Conservation (phyloP, 805 yeast genomes). For the Dipodascus geniculatus region DNA sequence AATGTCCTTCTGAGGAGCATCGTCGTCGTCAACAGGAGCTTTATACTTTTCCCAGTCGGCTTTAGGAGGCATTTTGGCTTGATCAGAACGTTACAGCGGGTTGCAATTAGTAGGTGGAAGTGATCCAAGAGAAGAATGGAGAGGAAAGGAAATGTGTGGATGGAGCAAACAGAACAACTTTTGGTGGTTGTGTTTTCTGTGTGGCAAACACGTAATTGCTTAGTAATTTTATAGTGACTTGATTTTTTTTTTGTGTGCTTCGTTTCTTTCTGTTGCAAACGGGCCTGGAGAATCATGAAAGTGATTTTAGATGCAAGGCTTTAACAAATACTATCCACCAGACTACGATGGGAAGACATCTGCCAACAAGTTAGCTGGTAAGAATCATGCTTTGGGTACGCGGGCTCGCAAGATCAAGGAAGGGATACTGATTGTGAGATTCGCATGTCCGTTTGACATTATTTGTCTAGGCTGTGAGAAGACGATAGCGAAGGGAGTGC, state of each 20-base stretch:
- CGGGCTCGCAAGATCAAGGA: conserved; percentile 17
- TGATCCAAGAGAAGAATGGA: not conserved
- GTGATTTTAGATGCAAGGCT: conserved; percentile 12
- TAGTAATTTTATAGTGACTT: not conserved
- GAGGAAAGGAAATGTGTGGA: not conserved
- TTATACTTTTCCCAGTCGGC: conserved; percentile 97
- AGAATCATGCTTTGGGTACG: conserved; percentile 17
- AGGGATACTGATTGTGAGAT: conserved; percentile 21
- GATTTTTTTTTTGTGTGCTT: not conserved
- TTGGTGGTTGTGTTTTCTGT: conserved; percentile 2
- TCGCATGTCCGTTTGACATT: conserved; percentile 23
- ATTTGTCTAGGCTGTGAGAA: conserved; percentile 19
- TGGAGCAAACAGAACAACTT: not conserved
- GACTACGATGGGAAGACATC: conserved; percentile 23
- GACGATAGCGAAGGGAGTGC: conserved; percentile 20
- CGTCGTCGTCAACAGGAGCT: conserved; percentile 64
- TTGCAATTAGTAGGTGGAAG: not conserved
- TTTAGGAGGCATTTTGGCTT: conserved; percentile 72
- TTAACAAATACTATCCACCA: conserved; percentile 25
- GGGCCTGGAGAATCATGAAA: not conserved
- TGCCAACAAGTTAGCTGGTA: conserved; percentile 22
- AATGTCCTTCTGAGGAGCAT: conserved; percentile 55
- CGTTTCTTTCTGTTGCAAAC: not conserved
- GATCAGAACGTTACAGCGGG: not conserved
- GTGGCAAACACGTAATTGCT: not conserved